phyloP scores from a whole-genome alignment of 2,329 filamentous ascomycete species.

The Talaromyces piceae region DNA sequence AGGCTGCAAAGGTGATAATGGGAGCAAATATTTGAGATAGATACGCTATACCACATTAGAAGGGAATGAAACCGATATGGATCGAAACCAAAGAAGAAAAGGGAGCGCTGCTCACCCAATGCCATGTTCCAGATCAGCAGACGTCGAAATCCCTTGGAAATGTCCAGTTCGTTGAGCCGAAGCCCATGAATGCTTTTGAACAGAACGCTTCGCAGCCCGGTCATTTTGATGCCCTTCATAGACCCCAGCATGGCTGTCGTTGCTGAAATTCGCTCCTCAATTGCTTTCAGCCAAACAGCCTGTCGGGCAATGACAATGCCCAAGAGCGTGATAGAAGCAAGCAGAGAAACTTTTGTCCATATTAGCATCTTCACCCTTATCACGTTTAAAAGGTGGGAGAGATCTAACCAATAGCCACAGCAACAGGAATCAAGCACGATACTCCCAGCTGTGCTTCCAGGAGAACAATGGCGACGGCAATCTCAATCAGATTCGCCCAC shows the following conservation, averaged over 20 bases:
- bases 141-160: constrained; percentile 36
- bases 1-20: constrained; percentile 21
- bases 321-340: constrained; percentile 28
- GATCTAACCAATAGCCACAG: constrained; percentile 31
- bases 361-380: neutral
- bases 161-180: constrained; percentile 33
- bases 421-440: constrained; percentile 34
- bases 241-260: constrained; percentile 43
- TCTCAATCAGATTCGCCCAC: constrained; percentile 39
- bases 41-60: constrained; percentile 22
- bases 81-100: neutral
- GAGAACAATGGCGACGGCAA: constrained; percentile 40
- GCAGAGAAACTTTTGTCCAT: constrained; percentile 23
- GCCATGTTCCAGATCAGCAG: constrained; percentile 36
- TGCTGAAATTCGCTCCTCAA: constrained; percentile 42
- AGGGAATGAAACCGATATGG: no score
- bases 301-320: constrained; percentile 34
- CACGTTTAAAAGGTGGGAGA: neutral
- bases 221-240: constrained; percentile 48
- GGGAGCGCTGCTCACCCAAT: constrained; percentile 23
- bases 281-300: constrained; percentile 44
- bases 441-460: constrained; percentile 35
- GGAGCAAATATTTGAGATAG: constrained; percentile 35
- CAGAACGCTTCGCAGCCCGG: constrained; percentile 39
- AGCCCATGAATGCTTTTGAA: constrained; percentile 32